These are phyloP conservation scores for Senecio squalidus DNA, from an alignment of 140 eudicot species.

Conservation along the genomic window DNA sequence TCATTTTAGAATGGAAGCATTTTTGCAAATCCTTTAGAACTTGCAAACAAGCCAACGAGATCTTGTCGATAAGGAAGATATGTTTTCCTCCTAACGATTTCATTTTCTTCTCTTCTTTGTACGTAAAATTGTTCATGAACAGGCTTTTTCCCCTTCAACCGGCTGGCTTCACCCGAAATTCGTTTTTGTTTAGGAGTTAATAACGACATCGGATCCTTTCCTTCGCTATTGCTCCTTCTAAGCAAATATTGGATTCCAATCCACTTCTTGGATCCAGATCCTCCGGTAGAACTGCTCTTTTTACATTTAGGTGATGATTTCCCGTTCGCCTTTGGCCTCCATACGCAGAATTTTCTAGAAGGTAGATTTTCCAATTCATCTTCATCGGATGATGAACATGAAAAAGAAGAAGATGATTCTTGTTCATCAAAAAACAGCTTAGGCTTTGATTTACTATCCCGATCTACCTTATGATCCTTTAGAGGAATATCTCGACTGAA, in stretches of 20 bases:
- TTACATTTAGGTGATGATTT: constrained; percentile 29
- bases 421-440: too few relatives aligned
- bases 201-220: constrained; percentile 42
- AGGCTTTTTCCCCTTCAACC: constrained; percentile 23
- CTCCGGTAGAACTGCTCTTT: constrained; percentile 44
- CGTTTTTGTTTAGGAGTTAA: constrained; percentile 14
- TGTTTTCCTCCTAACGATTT: constrained; percentile 41
- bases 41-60: constrained; percentile 51
- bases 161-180: background rate
- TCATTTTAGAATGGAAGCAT: constrained; percentile 8
- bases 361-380: constrained; percentile 39
- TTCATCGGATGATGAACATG: constrained; percentile 39
- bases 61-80: constrained; percentile 30
- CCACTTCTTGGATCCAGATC: constrained; percentile 28
- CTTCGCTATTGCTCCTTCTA: constrained; percentile 57
- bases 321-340: constrained; percentile 32
- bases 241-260: constrained; percentile 30
- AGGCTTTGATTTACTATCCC: too few relatives aligned
- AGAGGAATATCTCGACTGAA: constrained; percentile 6
- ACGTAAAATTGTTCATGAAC: constrained; percentile 35
- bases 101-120: constrained; percentile 34
- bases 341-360: constrained; percentile 45
- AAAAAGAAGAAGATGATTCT: constrained; percentile 17
- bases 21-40: constrained; percentile 27
- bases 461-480: background rate